Evolutionary conservation across 2,329 filamentous ascomycete genomes (phyloP).

Genomic region (Iodosphaeria phyllophila): DNA sequence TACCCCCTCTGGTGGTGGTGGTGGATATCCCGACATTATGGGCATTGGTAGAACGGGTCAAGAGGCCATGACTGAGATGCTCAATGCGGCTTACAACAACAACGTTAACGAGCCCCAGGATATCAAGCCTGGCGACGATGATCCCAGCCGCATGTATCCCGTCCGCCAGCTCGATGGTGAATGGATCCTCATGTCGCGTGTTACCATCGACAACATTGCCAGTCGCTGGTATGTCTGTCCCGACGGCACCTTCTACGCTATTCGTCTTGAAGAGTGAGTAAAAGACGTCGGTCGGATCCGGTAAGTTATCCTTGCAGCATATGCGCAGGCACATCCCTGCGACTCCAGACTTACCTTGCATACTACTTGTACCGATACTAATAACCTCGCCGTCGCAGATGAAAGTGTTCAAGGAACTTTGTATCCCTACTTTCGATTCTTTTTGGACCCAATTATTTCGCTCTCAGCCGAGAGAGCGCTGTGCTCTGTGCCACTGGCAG

Average conservation of each 20-base stretch:
- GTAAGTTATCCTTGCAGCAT: too few relatives aligned
- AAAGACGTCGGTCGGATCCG: too few relatives aligned
- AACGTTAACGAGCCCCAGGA: conserved; percentile 38
- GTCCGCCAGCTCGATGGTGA: conserved; percentile 40
- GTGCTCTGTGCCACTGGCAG: too few relatives aligned
- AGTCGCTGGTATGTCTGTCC: conserved; percentile 40
- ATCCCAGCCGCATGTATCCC: conserved; percentile 41
- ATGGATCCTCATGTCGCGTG: conserved; percentile 39
- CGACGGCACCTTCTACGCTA: conserved; percentile 41
- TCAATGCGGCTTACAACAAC: conserved; percentile 28
- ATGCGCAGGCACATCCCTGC: too few relatives aligned
- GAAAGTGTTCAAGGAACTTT: too few relatives aligned
- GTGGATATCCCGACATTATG: conserved; percentile 23
- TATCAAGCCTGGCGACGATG: conserved; percentile 42
- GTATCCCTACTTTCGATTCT: too few relatives aligned
- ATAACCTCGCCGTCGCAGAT: too few relatives aligned
- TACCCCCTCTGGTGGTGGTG: conserved; percentile 1
- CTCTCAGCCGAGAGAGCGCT: too few relatives aligned
- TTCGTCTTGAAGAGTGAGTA: conserved; percentile 26
- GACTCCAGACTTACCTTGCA: too few relatives aligned
- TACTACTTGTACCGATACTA: too few relatives aligned
- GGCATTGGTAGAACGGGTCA: conserved; percentile 29
- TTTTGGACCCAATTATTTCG: too few relatives aligned
- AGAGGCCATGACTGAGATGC: conserved; percentile 27
- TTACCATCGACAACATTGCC: conserved; percentile 39